Evolutionary conservation across 768 basidiomycete genomes (phyloP).

Genomic region (Pleurotus platypus): DNA sequence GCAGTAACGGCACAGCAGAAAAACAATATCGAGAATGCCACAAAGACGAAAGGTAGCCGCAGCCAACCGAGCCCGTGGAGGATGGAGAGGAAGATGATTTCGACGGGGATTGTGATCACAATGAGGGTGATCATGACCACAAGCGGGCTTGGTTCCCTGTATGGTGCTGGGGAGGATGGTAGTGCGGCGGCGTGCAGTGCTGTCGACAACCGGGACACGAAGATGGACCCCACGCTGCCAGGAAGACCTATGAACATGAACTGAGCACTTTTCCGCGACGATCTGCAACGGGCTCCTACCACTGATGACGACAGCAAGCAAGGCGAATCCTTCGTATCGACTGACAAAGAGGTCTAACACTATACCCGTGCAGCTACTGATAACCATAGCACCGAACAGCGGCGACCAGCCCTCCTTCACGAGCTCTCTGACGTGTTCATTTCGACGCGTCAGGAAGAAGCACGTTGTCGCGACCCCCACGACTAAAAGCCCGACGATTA

Average conservation of each 20-base stretch:
- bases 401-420: slow-evolving; percentile 88
- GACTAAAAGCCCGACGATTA: slow-evolving; percentile 48
- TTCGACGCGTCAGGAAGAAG: slow-evolving; percentile 55
- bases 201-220: slow-evolving; percentile 89
- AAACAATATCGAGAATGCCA: slow-evolving; percentile 60
- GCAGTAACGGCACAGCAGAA: slow-evolving; percentile 69
- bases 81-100: slow-evolving; percentile 67
- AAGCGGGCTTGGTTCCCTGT: slow-evolving; percentile 35
- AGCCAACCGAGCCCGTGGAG: slow-evolving; percentile 77
- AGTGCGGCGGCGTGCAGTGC: slow-evolving; percentile 68
- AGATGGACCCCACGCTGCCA: slow-evolving; percentile 87
- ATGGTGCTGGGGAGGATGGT: slow-evolving; percentile 14
- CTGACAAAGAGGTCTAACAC: slow-evolving; percentile 89
- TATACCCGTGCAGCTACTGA: slow-evolving; percentile 85
- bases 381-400: slow-evolving; percentile 85
- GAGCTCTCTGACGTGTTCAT: slow-evolving; percentile 66
- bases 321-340: slow-evolving; percentile 81
- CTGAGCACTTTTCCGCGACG: neutral
- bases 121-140: slow-evolving; percentile 70
- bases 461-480: slow-evolving; percentile 46
- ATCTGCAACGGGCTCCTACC: slow-evolving; percentile 40
- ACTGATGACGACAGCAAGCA: slow-evolving; percentile 85
- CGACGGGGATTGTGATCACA: slow-evolving; percentile 75
- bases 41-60: slow-evolving; percentile 62
- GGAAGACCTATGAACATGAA: slow-evolving; percentile 58